phyloP scores from a whole-genome alignment of 352 stramenopile genomes.

The Phytopythium chamaehyphon region DNA sequence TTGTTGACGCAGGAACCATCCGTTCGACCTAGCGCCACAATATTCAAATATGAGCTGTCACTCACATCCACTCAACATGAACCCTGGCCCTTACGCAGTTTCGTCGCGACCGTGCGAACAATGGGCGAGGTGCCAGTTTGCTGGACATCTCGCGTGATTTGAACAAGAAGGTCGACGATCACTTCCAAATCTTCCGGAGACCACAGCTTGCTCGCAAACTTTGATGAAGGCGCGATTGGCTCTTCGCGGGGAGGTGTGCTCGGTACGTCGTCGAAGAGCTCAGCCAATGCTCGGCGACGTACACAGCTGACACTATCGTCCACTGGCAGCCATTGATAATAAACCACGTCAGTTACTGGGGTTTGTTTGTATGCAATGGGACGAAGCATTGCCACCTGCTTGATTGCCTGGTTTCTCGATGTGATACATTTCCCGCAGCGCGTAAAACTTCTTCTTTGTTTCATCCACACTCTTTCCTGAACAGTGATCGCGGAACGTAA shows the following conservation, averaged over 20 bases:
- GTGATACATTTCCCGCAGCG: constrained; percentile 61
- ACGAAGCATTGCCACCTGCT: neutral
- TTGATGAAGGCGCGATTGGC: constrained; percentile 17
- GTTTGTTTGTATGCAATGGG: neutral
- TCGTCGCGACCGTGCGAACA: constrained; percentile 22
- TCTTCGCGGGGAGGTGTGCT: constrained; percentile 14
- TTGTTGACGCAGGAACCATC: constrained; percentile 56
- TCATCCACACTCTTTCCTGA: constrained; percentile 58
- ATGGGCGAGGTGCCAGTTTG: constrained; percentile 37
- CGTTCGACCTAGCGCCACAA: constrained; percentile 29
- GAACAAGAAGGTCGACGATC: constrained; percentile 52
- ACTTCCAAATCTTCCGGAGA: constrained; percentile 44
- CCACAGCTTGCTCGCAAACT: constrained; percentile 45
- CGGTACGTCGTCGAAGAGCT: constrained; percentile 49
- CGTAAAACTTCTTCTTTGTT: constrained; percentile 68
- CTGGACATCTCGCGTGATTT: constrained; percentile 62
- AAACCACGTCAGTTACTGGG: neutral
- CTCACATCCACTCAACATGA: too few species aligned
- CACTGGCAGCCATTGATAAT: neutral
- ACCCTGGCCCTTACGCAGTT: constrained; percentile 34
- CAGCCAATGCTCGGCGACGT: constrained; percentile 35
- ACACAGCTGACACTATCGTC: constrained; percentile 9
- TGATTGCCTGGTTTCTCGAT: constrained; percentile 21
- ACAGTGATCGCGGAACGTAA: neutral
- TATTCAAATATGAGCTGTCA: neutral